Base-by-base conservation (phyloP, 495 filamentous ascomycete species). In the Acidiella bohemica region DNA sequence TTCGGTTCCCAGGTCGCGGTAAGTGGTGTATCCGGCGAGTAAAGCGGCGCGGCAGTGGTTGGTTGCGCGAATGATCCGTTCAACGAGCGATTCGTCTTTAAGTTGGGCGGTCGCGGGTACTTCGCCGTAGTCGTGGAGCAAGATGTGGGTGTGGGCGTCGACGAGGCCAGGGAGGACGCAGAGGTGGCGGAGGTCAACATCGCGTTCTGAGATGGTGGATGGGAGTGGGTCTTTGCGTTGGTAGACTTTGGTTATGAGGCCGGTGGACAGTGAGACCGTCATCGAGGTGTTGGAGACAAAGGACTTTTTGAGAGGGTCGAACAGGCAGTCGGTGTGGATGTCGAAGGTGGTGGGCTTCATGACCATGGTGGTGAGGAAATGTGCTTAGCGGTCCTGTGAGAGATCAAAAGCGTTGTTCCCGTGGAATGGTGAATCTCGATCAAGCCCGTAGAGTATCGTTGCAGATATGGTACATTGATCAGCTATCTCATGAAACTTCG, bases 1-100 rank as follows among this genome's bases (percentile, higher is more conserved):
- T 49, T 71, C 70, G 14, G 64, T 67, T 9, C 69, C 70, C 0
- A 74, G 60, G 44, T 72, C 68, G 17, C 69, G 63, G 52, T 70
- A 71, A 6, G 70, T 72, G 2, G 67, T 71, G 54, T 65, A 72
- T 19, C 70, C 68, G 0, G 68, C 67, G 22, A 69, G 55, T n/a
- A 73, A 47, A 2, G 65, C 68, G 13, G 59, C 54, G 26, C 57
- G 61, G 33, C 57, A 66, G 48, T 71, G 65, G 36, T 68, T 69
- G 18, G 65, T 65, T 0, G 67, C 68, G 6, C 68, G 59, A 34
- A 73, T 59, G 7, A 61, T 57, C 24, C 67, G 55, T 32, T 72
- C 68, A 9, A 70, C 58, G 32, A 63, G 31, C 36, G 61, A 66
- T 43, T 67, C 59, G 50, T 70, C 66, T 25, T 65, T 60, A 67